Base-by-base conservation (phyloP, 768 basidiomycete species). In the Sarcodon aspratus region DNA sequence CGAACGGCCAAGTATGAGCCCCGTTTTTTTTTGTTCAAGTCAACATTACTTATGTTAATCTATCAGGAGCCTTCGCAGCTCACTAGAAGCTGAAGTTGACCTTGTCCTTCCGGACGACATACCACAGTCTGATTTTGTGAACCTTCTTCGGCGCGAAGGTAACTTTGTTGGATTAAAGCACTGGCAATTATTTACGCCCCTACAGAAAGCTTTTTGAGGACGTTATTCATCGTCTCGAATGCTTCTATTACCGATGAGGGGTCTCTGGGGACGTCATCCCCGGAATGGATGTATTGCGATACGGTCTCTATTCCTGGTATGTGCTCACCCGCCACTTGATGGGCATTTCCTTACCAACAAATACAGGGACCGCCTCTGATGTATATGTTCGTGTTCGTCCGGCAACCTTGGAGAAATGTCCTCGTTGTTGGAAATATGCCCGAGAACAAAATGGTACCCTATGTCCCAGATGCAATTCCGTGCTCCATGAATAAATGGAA, bases 391-490 rank as follows among this genome's bases (percentile, higher is more conserved):
- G 74, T 11, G 68, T 87, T n/a, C 69, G 71, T 13, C 83, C 87
- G 12, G 77, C 89, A 9, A 66, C 63, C 4, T 52, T 64, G 46
- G 58, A 68, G 17, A 94, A 95, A 62, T 98, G 95, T 61, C 88
- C 92, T 18, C 76, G 94, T 12, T 98, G 95, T 63, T 96, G 94
- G 92, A 83, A 79, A 6, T 84, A 74, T 60, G 81, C 79, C 2
- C 72, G 82, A 11, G 55, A 61, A 9, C 60, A 68, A 36, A 62
- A 69, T 10, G 72, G 80, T 13, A 59, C 61, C 9, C 62, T 94
- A 9, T 95, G 93, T 63, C 51, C 51, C 15, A 74, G 93, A 55
- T 96, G 93, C 56, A 48, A 59, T 3, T 52, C 53, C 9, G 66
- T 61, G 42, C 48, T 63, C 13, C n/a, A 49, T 11, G 33, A 12